Conservation (phyloP, 1,284 basidiomycete species). For the Amylostereum areolatum region DNA sequence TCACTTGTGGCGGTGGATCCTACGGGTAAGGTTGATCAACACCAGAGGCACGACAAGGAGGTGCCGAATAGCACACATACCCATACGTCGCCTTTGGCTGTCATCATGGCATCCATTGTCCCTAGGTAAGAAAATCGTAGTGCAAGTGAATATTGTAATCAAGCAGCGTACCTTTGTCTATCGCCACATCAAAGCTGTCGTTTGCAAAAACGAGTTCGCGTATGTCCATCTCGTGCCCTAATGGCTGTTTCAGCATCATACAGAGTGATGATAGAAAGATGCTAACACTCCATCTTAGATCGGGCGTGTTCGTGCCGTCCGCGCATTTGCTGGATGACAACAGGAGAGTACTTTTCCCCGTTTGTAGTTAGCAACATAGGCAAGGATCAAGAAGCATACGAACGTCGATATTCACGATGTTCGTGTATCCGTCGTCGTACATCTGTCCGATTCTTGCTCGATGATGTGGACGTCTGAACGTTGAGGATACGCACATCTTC, state of each 20-base stretch:
- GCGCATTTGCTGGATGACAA: slow-evolving; percentile 81
- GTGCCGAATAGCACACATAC: too few species aligned
- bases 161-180: slow-evolving; percentile 71
- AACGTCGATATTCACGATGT: slow-evolving; percentile 84
- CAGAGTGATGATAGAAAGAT: background rate
- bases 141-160: background rate
- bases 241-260: background rate
- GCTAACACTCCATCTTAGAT: slow-evolving; percentile 75
- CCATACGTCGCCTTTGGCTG: slow-evolving; percentile 85
- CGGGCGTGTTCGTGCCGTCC: slow-evolving; percentile 45
- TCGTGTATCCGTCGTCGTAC: slow-evolving; percentile 85
- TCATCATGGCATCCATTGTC: slow-evolving; percentile 95
- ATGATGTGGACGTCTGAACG: too few species aligned
- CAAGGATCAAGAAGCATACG: slow-evolving; percentile 18
- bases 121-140: slow-evolving; percentile 27
- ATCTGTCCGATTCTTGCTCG: too few species aligned
- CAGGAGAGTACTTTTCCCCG: slow-evolving; percentile 62
- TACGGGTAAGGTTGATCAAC: slow-evolving; percentile 28
- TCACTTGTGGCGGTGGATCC: slow-evolving; percentile 77
- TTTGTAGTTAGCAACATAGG: background rate
- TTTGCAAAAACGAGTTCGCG: slow-evolving; percentile 65
- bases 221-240: slow-evolving; percentile 89
- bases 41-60: background rate
- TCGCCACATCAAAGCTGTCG: slow-evolving; percentile 74
- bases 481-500: slow-evolving; percentile 52